Percentiles rank a stretch among this genome's conserved stretches.
These are phyloP conservation scores for Ogataea degrootiae DNA, from an alignment of 805 yeast species.

Conservation along the genomic window DNA sequence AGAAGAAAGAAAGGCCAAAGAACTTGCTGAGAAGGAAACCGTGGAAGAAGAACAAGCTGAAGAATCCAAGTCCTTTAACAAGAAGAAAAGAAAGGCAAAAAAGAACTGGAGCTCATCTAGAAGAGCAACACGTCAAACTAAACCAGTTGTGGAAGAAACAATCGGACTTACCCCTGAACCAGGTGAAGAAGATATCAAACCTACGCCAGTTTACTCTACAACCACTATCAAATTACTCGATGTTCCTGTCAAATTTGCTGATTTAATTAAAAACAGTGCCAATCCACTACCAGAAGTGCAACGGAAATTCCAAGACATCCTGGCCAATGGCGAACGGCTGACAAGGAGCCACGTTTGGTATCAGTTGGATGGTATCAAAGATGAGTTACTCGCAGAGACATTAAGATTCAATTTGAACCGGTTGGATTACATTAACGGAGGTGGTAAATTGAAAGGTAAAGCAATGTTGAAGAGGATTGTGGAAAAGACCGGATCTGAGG, in stretches of 20 bases:
- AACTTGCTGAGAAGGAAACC: slow-evolving; percentile 17
- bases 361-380: slow-evolving; percentile 71
- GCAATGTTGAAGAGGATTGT: slow-evolving; percentile 29
- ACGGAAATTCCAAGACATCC: slow-evolving; percentile 53
- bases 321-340: slow-evolving; percentile 56
- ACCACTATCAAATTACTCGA: slow-evolving; percentile 60
- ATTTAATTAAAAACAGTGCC: slow-evolving; percentile 64
- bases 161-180: slow-evolving; percentile 18
- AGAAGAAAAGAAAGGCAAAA: slow-evolving; percentile 23
- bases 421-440: slow-evolving; percentile 31
- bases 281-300: slow-evolving; percentile 51
- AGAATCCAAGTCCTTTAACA: slow-evolving; percentile 16
- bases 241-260: slow-evolving; percentile 62
- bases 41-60: slow-evolving; percentile 25
- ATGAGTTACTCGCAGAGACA: slow-evolving; percentile 60
- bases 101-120: slow-evolving; percentile 26
- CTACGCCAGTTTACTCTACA: slow-evolving; percentile 49
- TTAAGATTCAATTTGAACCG: slow-evolving; percentile 51
- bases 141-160: slow-evolving; percentile 11
- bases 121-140: slow-evolving; percentile 24
- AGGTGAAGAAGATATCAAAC: slow-evolving; percentile 38
- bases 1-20: slow-evolving; percentile 20
- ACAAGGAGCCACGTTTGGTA: slow-evolving; percentile 74
- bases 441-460: slow-evolving; percentile 31
- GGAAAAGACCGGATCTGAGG: slow-evolving; percentile 23